Evolutionary conservation across 1,284 basidiomycete species (phyloP), one percentile per base, ranked within the genome.

Genomic region (Boletus hoseneyae): DNA sequence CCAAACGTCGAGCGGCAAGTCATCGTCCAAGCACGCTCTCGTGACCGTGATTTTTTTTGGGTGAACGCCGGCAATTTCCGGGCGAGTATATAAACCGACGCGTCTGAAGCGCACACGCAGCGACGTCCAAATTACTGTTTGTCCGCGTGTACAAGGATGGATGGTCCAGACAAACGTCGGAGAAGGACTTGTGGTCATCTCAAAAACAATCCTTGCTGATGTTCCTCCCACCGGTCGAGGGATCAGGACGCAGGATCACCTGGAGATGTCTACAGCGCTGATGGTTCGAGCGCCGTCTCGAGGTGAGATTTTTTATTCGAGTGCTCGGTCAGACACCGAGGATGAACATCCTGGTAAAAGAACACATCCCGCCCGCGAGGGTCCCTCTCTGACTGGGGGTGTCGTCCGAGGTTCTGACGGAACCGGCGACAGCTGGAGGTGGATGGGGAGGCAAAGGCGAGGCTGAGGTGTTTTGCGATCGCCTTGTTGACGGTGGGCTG

Each of bases 151-250:
- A 67, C 64, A 80, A 71, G 83, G 78, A 80, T 74, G 76, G 81
- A 82, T 70, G 78, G 87, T 84, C 87, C 87, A 90, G 88, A 90
- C 87, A 90, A 85, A 76, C 79, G 87, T 87, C 84, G 85, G 64
- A 90, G 85, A 90, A 47, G 40, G 59, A 66, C 6, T 7, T 73
- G 53, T 66, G 70, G 79, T 65, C 71, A 66, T 74, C 84, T 84
- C 83, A 79, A 90, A 90, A 90, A 90, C 87, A 89, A 79, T 90
- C 86, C 84, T 79, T 80, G 87, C 87, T 81, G 87, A 76, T 74
- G 87, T 78, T 82, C 73, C 77, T 90, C 87, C 88, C 87, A 69
- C 66, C 79, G 88, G 87, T 90, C 69, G 88, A 90, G 87, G 78
- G 75, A 83, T 71, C 38, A 88, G 84, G 87, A 90, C 74, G 87